Base-by-base conservation (phyloP, 768 basidiomycete genomes). In the Lentinus brumalis region DNA sequence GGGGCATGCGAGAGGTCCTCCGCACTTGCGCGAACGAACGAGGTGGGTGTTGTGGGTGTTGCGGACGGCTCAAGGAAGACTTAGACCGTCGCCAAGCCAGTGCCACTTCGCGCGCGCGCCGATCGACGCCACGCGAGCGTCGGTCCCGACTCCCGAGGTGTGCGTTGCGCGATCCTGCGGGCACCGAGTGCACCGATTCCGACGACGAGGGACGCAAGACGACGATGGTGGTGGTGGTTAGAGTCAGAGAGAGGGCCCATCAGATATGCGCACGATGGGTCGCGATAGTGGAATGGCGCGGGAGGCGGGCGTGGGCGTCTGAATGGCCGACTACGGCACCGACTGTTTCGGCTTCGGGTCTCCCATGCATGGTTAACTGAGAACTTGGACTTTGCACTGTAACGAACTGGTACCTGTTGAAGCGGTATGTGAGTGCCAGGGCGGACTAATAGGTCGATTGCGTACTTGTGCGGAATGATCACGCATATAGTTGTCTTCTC, bases 261-360 rank as follows among this genome's bases (percentile, higher is more conserved):
- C 59, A 50, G 50, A 61, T 61, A 46, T 56, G 60, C 60, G 54
- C 54, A 50, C 60, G 53, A 41, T 54, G 53, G 18, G 21, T 15
- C 53, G 53, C 59, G 59, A 60, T 44, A 47, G 21, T 21, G 53
- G 52, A 31, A 6, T 6, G 35, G 7, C 35, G 49, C 53, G 47
- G 53, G 49, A 52, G 60, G 45, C 50, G 60, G 60, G 40, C 38
- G 35, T 38, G 57, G 59, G 59, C 59, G 53, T 60, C 59, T 60
- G 53, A 61, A 52, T 18, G 53, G 39, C 45, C 49, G 21, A 42
- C 30, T 47, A 11, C 60, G 60, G 60, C 60, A 61, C 51, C 59
- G 49, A 35, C 3, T 11, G 35, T 35, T 35, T 26, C 21, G 21
- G 21, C 21, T 26, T 26, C 21, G 21, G 21, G 21, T 26, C 35